These are phyloP conservation scores for Entonaema liquescens DNA, from an alignment of 495 filamentous ascomycete species.

Conservation along the genomic window DNA sequence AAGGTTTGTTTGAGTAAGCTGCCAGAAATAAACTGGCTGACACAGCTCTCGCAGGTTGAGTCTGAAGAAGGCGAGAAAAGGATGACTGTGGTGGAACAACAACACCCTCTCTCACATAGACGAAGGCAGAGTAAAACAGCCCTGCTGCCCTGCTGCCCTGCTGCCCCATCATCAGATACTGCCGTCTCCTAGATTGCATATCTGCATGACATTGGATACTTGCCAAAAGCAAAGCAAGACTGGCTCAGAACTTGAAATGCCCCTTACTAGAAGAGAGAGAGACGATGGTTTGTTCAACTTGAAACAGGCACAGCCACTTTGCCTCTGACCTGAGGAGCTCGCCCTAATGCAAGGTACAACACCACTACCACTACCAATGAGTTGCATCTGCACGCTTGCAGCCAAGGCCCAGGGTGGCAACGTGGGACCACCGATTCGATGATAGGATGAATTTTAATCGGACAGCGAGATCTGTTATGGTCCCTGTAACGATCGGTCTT, in stretches of 20 bases:
- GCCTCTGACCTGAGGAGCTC: conserved; percentile 19
- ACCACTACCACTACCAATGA: conserved; percentile 22
- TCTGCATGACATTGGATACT: conserved; percentile 7
- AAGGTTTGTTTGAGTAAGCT: conserved; percentile 13
- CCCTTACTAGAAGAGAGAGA: conserved; percentile 17
- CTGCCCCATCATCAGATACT: conserved; percentile 16
- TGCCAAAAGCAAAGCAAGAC: conserved; percentile 34
- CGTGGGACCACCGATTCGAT: conserved; percentile 34
- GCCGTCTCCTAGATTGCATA: conserved; percentile 13
- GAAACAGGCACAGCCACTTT: conserved; percentile 46
- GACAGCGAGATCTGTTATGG: conserved; percentile 20
- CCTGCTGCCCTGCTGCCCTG: not conserved
- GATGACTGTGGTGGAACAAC: conserved; percentile 12
- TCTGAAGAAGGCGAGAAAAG: conserved; percentile 1
- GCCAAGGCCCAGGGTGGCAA: conserved; percentile 17
- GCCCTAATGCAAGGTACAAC: conserved; percentile 46
- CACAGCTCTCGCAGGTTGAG: not conserved
- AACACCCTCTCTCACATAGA: not conserved
- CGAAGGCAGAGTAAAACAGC: conserved; percentile 6
- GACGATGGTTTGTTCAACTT: conserved; percentile 36
- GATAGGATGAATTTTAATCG: conserved; percentile 9
- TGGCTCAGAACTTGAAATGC: conserved; percentile 10
- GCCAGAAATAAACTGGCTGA: conserved; percentile 18
- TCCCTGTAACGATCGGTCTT: conserved; percentile 33
- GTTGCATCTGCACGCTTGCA: conserved; percentile 29